phyloP scores from a whole-genome alignment of 2,329 filamentous ascomycete species.

The Aureobasidium sp. region DNA sequence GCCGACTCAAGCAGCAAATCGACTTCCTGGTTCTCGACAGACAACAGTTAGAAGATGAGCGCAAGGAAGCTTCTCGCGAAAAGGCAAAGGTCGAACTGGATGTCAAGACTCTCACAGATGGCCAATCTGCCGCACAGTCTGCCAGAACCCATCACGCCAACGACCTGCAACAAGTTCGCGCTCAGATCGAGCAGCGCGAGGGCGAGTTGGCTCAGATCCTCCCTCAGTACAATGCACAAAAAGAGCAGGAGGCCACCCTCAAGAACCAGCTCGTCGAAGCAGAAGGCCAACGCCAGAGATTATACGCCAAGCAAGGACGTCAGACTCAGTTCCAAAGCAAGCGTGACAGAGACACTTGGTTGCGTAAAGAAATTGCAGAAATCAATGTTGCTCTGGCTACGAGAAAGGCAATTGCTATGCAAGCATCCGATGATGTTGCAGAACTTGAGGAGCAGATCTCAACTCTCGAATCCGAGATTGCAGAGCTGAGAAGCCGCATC shows the following conservation, averaged over 20 bases:
- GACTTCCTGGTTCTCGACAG: slow-evolving; percentile 80
- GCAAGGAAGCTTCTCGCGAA: slow-evolving; percentile 68
- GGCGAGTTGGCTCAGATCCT: slow-evolving; percentile 64
- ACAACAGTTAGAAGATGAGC: slow-evolving; percentile 79
- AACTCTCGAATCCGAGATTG: slow-evolving; percentile 63
- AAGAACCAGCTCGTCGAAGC: slow-evolving; percentile 67
- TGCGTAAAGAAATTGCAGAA: slow-evolving; percentile 72
- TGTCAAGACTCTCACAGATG: slow-evolving; percentile 73
- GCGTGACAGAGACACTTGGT: slow-evolving; percentile 74
- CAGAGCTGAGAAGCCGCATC: slow-evolving; percentile 60
- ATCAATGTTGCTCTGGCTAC: slow-evolving; percentile 66
- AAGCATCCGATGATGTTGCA: slow-evolving; percentile 74
- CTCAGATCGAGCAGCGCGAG: slow-evolving; percentile 69
- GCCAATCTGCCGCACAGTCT: slow-evolving; percentile 68
- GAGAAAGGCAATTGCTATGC: slow-evolving; percentile 76
- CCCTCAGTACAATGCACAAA: slow-evolving; percentile 67
- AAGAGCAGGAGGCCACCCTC: slow-evolving; percentile 61
- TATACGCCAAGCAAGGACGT: slow-evolving; percentile 87
- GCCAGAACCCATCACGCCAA: slow-evolving; percentile 61
- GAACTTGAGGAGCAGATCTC: slow-evolving; percentile 64
- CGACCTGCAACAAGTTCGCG: slow-evolving; percentile 63
- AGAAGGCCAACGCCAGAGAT: slow-evolving; percentile 64
- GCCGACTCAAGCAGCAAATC: slow-evolving; percentile 70
- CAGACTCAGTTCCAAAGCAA: slow-evolving; percentile 83
- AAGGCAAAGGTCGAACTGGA: slow-evolving; percentile 82